Conservation (phyloP, 2,329 filamentous ascomycete genomes). For the Penicillium brasilianum region DNA sequence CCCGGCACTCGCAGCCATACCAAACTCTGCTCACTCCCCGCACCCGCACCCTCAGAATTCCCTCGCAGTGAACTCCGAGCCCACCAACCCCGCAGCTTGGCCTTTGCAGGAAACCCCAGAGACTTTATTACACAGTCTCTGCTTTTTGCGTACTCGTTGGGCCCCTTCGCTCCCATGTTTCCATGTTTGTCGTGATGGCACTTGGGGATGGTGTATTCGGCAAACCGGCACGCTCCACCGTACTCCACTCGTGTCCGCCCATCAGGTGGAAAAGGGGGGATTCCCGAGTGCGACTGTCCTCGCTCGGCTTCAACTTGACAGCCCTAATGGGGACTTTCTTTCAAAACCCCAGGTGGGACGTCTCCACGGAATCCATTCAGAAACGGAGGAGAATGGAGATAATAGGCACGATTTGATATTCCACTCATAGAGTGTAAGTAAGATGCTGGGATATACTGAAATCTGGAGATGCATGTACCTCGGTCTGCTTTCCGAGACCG, state of each 20-base stretch:
- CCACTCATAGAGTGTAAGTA: too few relatives aligned
- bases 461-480: slow-evolving; percentile 7
- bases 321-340: slow-evolving; percentile 5
- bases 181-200: not conserved
- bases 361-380: slow-evolving; percentile 2
- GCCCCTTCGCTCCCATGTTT: too few relatives aligned
- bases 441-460: not conserved
- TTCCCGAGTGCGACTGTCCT: not conserved
- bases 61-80: not conserved
- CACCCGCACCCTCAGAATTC: not conserved
- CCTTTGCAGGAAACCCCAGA: not conserved
- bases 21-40: not conserved
- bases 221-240: slow-evolving; percentile 40
- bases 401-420: not conserved
- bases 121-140: not conserved
- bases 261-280: not conserved
- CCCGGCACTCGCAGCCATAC: not conserved
- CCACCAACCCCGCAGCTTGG: not conserved
- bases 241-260: slow-evolving; percentile 7
- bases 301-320: not conserved
- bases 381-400: not conserved
- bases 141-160: not conserved
- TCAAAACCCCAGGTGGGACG: slow-evolving; percentile 16
- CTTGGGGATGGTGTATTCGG: slow-evolving; percentile 26
- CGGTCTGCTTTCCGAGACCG: slow-evolving; percentile 14